Evolutionary conservation across 2,329 filamentous ascomycete genomes (phyloP).

Genomic region (Aspergillus novoparasiticus): DNA sequence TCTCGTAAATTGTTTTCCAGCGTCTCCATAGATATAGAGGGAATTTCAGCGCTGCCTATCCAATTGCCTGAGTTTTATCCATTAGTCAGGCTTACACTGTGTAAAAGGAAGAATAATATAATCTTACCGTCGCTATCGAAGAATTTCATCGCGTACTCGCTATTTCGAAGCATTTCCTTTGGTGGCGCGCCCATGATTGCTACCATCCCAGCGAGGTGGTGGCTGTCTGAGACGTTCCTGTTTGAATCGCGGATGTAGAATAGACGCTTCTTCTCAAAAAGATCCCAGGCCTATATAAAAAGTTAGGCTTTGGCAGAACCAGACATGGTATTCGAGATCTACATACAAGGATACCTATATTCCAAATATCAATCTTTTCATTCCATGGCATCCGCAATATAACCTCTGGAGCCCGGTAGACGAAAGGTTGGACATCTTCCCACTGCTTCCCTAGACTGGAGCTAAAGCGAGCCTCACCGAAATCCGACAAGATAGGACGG

Average conservation of each 20-base stretch:
- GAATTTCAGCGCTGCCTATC: constrained; percentile 16
- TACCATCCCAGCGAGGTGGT: constrained; percentile 27
- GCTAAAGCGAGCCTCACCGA: constrained; percentile 28
- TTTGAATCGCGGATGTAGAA: constrained; percentile 21
- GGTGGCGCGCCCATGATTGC: constrained; percentile 43
- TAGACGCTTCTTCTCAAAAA: constrained; percentile 25
- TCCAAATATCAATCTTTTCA: constrained; percentile 32
- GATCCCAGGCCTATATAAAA: constrained; percentile 23
- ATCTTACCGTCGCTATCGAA: constrained; percentile 22
- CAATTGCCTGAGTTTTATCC: constrained; percentile 16
- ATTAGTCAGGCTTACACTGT: constrained; percentile 1
- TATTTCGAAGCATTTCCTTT: constrained; percentile 35
- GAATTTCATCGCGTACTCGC: constrained; percentile 22
- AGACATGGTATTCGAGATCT: background rate
- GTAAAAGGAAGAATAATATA: background rate
- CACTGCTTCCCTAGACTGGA: constrained; percentile 2
- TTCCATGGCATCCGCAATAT: constrained; percentile 27
- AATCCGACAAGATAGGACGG: constrained; percentile 30
- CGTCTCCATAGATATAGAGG: constrained; percentile 18
- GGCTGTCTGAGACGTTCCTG: background rate
- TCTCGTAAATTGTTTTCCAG: constrained; percentile 18
- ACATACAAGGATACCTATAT: constrained; percentile 25
- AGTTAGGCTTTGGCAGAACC: no score
- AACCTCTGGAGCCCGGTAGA: constrained; percentile 29
- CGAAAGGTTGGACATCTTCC: constrained; percentile 24